Conservation (phyloP, 2,329 filamentous ascomycete species). For the Fusarium humuli region DNA sequence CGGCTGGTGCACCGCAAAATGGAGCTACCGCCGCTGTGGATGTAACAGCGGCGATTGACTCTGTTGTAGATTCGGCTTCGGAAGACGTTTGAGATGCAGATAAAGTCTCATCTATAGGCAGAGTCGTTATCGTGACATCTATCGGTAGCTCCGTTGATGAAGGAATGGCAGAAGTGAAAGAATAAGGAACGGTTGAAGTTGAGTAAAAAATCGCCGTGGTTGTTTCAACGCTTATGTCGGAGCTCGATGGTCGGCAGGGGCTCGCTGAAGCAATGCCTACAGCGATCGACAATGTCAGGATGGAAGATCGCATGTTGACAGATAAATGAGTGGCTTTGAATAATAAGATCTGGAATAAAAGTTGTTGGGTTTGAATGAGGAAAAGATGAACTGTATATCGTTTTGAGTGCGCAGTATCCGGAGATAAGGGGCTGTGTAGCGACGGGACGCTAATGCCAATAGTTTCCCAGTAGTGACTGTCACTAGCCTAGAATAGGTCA, state of each 20-base stretch:
- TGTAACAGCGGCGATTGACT: neutral
- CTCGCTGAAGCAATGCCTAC: too few relatives aligned
- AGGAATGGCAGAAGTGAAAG: neutral
- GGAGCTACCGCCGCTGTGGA: neutral
- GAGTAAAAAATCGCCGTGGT: neutral
- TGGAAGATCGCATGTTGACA: too few relatives aligned
- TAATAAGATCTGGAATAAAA: too few relatives aligned
- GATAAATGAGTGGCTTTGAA: too few relatives aligned
- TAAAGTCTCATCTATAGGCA: neutral
- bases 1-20: neutral
- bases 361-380: too few relatives aligned
- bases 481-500: too few relatives aligned
- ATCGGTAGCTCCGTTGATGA: neutral
- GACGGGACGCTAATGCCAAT: too few relatives aligned
- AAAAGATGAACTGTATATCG: too few relatives aligned
- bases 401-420: too few relatives aligned
- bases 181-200: neutral
- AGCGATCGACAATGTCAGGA: too few relatives aligned
- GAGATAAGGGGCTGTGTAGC: too few relatives aligned
- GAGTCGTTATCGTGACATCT: neutral
- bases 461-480: too few relatives aligned
- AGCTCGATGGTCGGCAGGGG: neutral
- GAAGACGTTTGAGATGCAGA: neutral
- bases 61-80: neutral
- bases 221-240: neutral